Conservation (phyloP, 2,329 filamentous ascomycete species). For the Aspergillus jensenii region DNA sequence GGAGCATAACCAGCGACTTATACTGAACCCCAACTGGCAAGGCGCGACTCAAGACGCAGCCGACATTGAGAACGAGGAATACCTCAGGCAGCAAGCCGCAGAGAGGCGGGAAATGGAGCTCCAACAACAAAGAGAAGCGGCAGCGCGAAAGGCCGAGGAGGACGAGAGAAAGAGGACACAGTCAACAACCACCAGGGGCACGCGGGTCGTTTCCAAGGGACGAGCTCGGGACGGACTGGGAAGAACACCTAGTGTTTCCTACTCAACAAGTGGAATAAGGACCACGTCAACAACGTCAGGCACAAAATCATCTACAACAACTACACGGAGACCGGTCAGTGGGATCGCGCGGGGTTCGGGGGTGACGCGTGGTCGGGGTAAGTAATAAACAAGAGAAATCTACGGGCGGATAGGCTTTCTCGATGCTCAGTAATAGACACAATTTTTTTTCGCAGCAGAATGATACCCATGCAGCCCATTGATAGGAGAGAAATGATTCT, state of each 20-base stretch:
- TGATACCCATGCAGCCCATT: not conserved
- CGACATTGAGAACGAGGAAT: constrained; percentile 80
- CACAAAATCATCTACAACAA: constrained; percentile 27
- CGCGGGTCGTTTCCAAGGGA: constrained; percentile 35
- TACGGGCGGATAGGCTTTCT: not conserved
- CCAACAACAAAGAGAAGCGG: constrained; percentile 72
- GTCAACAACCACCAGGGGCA: constrained; percentile 32
- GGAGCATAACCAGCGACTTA: constrained; percentile 91
- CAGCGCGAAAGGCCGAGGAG: constrained; percentile 54
- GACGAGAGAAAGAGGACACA: constrained; percentile 43
- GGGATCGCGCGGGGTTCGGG: constrained; percentile 40
- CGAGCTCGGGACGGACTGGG: constrained; percentile 35
- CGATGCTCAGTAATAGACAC: not conserved
- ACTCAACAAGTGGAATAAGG: constrained; percentile 26
- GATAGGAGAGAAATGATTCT: not conserved
- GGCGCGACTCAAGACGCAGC: constrained; percentile 81
- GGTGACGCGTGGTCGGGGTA: constrained; percentile 35
- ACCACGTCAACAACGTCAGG: constrained; percentile 30
- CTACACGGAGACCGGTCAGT: constrained; percentile 38
- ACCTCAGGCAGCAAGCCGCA: constrained; percentile 71
- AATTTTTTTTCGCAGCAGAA: not conserved
- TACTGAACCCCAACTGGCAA: constrained; percentile 86
- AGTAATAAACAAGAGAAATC: constrained; percentile 18
- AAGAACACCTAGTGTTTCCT: constrained; percentile 36
- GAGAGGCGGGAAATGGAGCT: constrained; percentile 77